These are phyloP conservation scores for Apiospora sp. DNA, from an alignment of 2,329 filamentous ascomycete species.

Conservation along the genomic window DNA sequence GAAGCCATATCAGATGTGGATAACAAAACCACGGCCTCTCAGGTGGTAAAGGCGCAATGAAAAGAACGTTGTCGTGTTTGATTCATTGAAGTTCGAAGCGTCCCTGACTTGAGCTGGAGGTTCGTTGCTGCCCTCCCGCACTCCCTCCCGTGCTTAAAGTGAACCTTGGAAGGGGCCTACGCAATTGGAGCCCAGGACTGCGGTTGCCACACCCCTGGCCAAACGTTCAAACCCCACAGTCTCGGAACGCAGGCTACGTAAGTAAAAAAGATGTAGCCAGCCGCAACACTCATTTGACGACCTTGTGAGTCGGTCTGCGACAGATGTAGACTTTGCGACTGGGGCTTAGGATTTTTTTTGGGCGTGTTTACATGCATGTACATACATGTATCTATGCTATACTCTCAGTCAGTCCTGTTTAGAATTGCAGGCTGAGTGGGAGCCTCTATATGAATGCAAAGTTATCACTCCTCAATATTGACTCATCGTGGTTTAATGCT, in stretches of 20 bases:
- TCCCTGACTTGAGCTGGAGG: background rate
- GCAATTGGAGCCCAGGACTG: constrained; percentile 1
- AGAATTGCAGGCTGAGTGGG: too few relatives aligned
- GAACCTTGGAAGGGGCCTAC: background rate
- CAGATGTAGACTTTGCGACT: background rate
- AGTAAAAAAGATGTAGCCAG: background rate
- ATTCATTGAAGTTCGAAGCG: constrained; percentile 3
- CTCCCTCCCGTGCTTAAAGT: background rate
- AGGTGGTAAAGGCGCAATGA: background rate
- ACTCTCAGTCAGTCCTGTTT: background rate
- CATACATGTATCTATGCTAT: background rate
- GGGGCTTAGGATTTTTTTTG: background rate
- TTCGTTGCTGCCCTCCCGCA: constrained; percentile 1
- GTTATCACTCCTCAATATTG: background rate
- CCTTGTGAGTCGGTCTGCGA: background rate
- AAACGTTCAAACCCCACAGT: background rate
- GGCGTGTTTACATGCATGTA: background rate
- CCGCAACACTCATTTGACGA: background rate
- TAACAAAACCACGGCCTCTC: constrained; percentile 2
- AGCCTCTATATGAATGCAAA: too few relatives aligned
- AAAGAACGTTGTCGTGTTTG: constrained; percentile 14
- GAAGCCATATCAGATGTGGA: constrained; percentile 12
- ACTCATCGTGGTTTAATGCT: background rate
- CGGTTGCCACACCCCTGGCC: constrained; percentile 1
- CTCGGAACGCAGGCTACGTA: background rate